Percentiles rank a stretch among this genome's conserved stretches.
phyloP scores from a whole-genome alignment of 805 yeast genomes.

The Saccharomycopsis vini region DNA sequence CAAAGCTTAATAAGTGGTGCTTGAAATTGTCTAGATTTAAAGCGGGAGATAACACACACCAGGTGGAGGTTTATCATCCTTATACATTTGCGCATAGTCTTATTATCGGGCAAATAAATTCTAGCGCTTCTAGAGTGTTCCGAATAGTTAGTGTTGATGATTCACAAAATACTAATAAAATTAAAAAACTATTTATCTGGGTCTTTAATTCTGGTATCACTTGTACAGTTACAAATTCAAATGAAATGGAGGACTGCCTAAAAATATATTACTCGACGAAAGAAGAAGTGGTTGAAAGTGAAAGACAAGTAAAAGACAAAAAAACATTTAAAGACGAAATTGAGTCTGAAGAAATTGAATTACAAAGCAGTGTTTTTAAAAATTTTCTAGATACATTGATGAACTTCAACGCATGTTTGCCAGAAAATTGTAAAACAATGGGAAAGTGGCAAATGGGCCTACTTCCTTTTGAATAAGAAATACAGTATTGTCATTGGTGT shows the following conservation, averaged over 20 bases:
- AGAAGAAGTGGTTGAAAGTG: slow-evolving; percentile 19
- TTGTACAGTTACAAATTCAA: slow-evolving; percentile 28
- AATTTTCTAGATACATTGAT: slow-evolving; percentile 26
- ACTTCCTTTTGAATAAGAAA: neutral
- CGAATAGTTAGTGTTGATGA: slow-evolving; percentile 22
- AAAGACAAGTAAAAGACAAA: slow-evolving; percentile 3
- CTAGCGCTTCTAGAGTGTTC: slow-evolving; percentile 33
- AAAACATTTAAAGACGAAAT: slow-evolving; percentile 26
- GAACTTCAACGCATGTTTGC: slow-evolving; percentile 28
- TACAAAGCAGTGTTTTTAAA: slow-evolving; percentile 27
- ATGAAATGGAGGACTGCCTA: slow-evolving; percentile 25
- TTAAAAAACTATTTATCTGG: slow-evolving; percentile 32
- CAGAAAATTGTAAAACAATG: slow-evolving; percentile 22
- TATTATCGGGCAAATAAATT: slow-evolving; percentile 35
- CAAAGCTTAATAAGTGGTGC: slow-evolving; percentile 51
- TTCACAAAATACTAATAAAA: neutral
- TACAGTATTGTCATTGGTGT: neutral
- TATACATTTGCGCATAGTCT: slow-evolving; percentile 31
- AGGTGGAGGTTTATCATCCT: slow-evolving; percentile 30
- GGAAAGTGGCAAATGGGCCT: slow-evolving; percentile 22
- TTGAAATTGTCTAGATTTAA: slow-evolving; percentile 26
- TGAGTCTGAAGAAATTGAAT: slow-evolving; percentile 32
- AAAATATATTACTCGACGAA: slow-evolving; percentile 39
- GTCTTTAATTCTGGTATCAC: slow-evolving; percentile 32
- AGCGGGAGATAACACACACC: neutral